Evolutionary conservation across 1,284 basidiomycete species (phyloP).

Genomic region (Tilletia indica): DNA sequence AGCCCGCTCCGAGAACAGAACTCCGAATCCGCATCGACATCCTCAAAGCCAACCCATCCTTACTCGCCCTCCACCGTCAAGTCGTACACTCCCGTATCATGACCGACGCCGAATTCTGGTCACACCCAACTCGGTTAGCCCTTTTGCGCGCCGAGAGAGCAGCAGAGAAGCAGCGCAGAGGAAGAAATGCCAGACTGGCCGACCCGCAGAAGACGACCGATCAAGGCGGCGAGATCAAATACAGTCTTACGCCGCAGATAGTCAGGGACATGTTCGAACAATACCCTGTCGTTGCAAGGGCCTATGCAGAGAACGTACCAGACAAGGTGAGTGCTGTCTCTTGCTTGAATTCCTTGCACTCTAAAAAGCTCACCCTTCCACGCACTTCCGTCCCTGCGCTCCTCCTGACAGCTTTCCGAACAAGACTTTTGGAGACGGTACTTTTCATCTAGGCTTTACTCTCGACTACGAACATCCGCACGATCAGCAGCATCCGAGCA

Average conservation of each 20-base stretch:
- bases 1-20: slow-evolving; percentile 24
- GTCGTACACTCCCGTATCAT: slow-evolving; percentile 44
- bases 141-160: slow-evolving; percentile 47
- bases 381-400: too few species aligned
- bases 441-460: slow-evolving; percentile 91
- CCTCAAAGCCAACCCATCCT: slow-evolving; percentile 41
- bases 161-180: slow-evolving; percentile 41
- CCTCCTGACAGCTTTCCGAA: slow-evolving; percentile 69
- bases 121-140: slow-evolving; percentile 47
- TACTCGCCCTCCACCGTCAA: slow-evolving; percentile 48
- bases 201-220: slow-evolving; percentile 49
- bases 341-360: background rate
- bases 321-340: slow-evolving; percentile 63
- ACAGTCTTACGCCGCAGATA: slow-evolving; percentile 86
- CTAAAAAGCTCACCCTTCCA: slow-evolving; percentile 10
- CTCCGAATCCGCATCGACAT: slow-evolving; percentile 47
- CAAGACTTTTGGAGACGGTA: slow-evolving; percentile 94
- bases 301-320: slow-evolving; percentile 90
- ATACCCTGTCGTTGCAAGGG: slow-evolving; percentile 88
- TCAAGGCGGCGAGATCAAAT: slow-evolving; percentile 65
- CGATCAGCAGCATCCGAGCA: slow-evolving; percentile 79
- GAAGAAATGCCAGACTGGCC: slow-evolving; percentile 49
- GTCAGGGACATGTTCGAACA: slow-evolving; percentile 96
- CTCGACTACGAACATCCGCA: slow-evolving; percentile 87
- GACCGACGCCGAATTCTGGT: slow-evolving; percentile 53